These are phyloP conservation scores for Stygiomarasmius scandens DNA, from an alignment of 1,284 basidiomycete species.

Conservation along the genomic window DNA sequence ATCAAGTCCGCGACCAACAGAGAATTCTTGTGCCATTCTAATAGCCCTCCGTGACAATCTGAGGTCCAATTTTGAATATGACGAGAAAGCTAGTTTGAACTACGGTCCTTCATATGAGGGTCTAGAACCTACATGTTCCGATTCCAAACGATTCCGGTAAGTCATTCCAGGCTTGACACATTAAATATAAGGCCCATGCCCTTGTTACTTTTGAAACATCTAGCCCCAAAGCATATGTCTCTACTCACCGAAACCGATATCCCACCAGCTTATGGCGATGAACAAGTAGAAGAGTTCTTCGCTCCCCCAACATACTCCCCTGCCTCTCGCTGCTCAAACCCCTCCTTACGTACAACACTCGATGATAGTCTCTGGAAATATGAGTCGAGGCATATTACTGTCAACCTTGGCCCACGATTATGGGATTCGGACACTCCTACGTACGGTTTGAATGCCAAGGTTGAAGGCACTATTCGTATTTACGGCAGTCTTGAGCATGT, in stretches of 20 bases:
- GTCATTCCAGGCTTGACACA: no score
- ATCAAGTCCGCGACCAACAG: no score
- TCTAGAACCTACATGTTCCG: no score
- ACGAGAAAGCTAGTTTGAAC: no score
- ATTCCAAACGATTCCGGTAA: no score
- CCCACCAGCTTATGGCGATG: background rate
- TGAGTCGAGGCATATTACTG: slow-evolving; percentile 38
- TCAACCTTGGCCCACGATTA: slow-evolving; percentile 43
- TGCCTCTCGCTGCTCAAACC: background rate
- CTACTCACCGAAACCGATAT: background rate
- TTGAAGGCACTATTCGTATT: slow-evolving; percentile 44
- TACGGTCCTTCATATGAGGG: no score
- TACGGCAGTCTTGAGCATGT: slow-evolving; percentile 37
- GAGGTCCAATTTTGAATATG: no score
- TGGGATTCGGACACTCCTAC: slow-evolving; percentile 42
- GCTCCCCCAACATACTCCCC: background rate
- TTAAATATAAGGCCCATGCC: no score
- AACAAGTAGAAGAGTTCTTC: background rate
- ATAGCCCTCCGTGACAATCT: no score
- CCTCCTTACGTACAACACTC: background rate
- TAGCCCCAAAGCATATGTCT: background rate
- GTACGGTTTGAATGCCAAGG: slow-evolving; percentile 42
- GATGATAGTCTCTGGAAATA: slow-evolving; percentile 31
- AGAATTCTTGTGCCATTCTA: no score
- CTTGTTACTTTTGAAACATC: no score